Percentiles rank a stretch among this genome's conserved stretches.
Conservation (phyloP, 805 yeast species). For the Candida sanyiensis region DNA sequence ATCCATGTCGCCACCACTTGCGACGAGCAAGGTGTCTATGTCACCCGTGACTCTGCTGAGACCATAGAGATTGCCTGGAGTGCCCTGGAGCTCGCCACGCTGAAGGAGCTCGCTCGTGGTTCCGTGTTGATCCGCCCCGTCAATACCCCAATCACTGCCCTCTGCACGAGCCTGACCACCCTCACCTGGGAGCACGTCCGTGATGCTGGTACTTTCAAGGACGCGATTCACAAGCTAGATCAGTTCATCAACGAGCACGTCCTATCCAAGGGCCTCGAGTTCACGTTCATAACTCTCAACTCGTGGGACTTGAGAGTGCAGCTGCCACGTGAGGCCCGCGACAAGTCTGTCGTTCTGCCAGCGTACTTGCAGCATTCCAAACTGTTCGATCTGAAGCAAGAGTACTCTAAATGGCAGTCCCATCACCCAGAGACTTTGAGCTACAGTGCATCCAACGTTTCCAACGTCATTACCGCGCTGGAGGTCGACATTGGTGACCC, state of each 20-base stretch:
- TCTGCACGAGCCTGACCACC: constrained; percentile 45
- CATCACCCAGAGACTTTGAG: constrained; percentile 47
- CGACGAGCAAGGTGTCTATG: constrained; percentile 54
- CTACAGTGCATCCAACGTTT: constrained; percentile 26
- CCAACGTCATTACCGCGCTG: constrained; percentile 26
- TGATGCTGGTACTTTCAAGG: constrained; percentile 53
- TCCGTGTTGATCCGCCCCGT: constrained; percentile 52
- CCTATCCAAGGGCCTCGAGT: constrained; percentile 39
- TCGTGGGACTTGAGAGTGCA: constrained; percentile 73
- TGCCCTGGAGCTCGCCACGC: constrained; percentile 47
- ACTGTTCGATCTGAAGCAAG: constrained; percentile 70
- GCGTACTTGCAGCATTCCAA: constrained; percentile 69
- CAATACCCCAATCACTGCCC: constrained; percentile 59
- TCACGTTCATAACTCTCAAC: constrained; percentile 61
- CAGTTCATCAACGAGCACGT: constrained; percentile 39
- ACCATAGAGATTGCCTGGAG: constrained; percentile 66
- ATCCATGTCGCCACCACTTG: constrained; percentile 60
- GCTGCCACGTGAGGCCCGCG: constrained; percentile 76
- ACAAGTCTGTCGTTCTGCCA: constrained; percentile 66
- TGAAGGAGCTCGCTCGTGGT: constrained; percentile 38
- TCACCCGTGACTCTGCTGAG: constrained; percentile 63
- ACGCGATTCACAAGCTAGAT: constrained; percentile 55
- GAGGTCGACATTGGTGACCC: constrained; percentile 23
- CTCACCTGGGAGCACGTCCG: constrained; percentile 58
- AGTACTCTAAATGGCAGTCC: constrained; percentile 66